These are phyloP conservation scores for Podila epigama DNA, from an alignment of 192 early-diverging fungal species.

Conservation along the genomic window DNA sequence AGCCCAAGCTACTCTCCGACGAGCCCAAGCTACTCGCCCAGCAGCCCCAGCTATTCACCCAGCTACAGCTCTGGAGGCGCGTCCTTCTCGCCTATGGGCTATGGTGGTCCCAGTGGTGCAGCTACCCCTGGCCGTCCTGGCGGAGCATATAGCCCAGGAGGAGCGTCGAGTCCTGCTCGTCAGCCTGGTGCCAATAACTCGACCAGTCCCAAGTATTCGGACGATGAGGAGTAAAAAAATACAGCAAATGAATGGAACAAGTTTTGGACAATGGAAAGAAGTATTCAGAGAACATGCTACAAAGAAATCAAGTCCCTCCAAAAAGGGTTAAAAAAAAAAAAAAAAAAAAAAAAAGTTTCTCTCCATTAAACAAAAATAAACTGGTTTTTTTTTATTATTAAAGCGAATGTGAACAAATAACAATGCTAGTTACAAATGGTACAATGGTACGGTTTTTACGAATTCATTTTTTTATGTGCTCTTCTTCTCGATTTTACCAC, in stretches of 20 bases:
- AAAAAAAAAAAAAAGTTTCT: conserved; percentile 1
- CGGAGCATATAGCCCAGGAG: conserved; percentile 18
- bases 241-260: too few relatives aligned
- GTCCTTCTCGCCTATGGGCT: conserved; percentile 66
- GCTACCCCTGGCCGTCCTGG: conserved; percentile 40
- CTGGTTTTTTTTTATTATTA: too few relatives aligned
- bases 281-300: not conserved
- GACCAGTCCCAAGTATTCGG: conserved; percentile 26
- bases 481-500: not conserved
- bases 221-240: conserved; percentile 32
- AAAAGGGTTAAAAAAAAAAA: not conserved
- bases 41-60: conserved; percentile 76
- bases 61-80: conserved; percentile 36
- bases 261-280: not conserved
- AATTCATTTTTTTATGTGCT: too few relatives aligned
- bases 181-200: conserved; percentile 7
- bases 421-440: not conserved
- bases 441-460: too few relatives aligned
- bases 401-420: not conserved
- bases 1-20: conserved; percentile 71
- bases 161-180: not conserved
- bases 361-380: too few relatives aligned
- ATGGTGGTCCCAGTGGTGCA: conserved; percentile 33
- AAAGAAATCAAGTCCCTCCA: not conserved
- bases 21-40: conserved; percentile 70